phyloP scores from a whole-genome alignment of 305 asterid genomes.

The Fraxinus angustifolia region DNA sequence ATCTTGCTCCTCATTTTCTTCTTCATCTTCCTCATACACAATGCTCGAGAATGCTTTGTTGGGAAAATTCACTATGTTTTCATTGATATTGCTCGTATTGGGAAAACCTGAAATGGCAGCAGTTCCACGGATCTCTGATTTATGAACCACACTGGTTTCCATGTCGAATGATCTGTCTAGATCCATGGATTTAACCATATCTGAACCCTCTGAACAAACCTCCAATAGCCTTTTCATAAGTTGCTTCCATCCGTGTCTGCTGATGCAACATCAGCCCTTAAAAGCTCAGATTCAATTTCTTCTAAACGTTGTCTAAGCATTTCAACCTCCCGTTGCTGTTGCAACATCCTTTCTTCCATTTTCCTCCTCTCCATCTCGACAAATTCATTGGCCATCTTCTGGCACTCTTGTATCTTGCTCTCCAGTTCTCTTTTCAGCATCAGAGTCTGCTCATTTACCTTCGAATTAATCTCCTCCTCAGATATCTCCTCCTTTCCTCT shows the following conservation, averaged over 20 bases:
- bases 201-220: conserved; percentile 56
- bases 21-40: conserved; percentile 74
- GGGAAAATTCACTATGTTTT: conserved; percentile 34
- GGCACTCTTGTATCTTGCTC: conserved; percentile 56
- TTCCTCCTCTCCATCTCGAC: conserved; percentile 71
- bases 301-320: conserved; percentile 64
- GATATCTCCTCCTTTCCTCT: conserved; percentile 25
- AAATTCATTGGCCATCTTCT: conserved; percentile 55
- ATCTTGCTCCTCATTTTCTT: conserved; percentile 34
- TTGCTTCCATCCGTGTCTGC: conserved; percentile 50
- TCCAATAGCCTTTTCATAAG: conserved; percentile 59
- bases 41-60: conserved; percentile 58
- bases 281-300: conserved; percentile 67
- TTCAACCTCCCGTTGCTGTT: conserved; percentile 69
- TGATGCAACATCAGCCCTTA: conserved; percentile 46
- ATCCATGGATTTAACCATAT: conserved; percentile 98
- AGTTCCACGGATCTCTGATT: background rate
- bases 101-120: conserved; percentile 19
- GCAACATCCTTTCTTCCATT: conserved; percentile 62
- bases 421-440: conserved; percentile 54
- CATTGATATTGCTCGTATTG: conserved; percentile 28
- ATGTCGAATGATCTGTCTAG: conserved; percentile 66
- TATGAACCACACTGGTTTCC: conserved; percentile 31
- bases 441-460: conserved; percentile 48
- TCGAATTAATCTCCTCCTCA: conserved; percentile 58